Conservation (phyloP, 768 basidiomycete genomes). For the Mycena alexandri region DNA sequence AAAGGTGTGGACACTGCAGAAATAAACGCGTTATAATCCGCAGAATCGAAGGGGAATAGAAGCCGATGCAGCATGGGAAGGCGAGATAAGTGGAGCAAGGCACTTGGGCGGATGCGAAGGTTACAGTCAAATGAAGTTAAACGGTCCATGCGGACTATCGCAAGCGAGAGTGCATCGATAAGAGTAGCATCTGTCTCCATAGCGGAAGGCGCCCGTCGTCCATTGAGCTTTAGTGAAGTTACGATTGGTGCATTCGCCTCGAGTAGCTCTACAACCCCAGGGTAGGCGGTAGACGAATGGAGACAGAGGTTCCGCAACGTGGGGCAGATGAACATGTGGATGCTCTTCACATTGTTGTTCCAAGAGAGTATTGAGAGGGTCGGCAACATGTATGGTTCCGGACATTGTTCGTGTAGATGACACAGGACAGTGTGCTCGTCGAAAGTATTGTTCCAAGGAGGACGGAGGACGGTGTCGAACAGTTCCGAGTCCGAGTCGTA, state of each 20-base stretch:
- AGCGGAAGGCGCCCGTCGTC: too few species aligned
- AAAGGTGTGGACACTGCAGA: too few species aligned
- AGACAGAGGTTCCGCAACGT: not conserved
- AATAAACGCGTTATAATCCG: too few species aligned
- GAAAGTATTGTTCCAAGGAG: not conserved
- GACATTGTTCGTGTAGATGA: not conserved
- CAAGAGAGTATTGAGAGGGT: not conserved
- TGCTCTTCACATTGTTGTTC: not conserved
- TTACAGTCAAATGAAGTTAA: not conserved
- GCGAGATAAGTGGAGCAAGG: not conserved
- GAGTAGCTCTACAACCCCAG: not conserved
- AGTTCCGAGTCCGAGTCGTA: not conserved
- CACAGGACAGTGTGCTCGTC: not conserved
- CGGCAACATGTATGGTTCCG: slow-evolving; percentile 1
- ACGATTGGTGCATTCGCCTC: not conserved
- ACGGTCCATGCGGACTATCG: not conserved
- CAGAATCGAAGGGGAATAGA: not conserved
- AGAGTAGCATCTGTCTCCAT: too few species aligned
- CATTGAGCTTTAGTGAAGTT: not conserved
- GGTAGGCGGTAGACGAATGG: not conserved
- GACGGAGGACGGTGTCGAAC: too few species aligned
- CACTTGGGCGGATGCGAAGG: not conserved
- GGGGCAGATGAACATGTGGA: not conserved
- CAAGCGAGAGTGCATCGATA: not conserved
- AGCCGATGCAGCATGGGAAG: not conserved